A percentile compares a stretch with the other conserved stretches of the same genome.
Conservation (phyloP, 2,329 filamentous ascomycete genomes). For the Nannizziopsis arthrosporioides region DNA sequence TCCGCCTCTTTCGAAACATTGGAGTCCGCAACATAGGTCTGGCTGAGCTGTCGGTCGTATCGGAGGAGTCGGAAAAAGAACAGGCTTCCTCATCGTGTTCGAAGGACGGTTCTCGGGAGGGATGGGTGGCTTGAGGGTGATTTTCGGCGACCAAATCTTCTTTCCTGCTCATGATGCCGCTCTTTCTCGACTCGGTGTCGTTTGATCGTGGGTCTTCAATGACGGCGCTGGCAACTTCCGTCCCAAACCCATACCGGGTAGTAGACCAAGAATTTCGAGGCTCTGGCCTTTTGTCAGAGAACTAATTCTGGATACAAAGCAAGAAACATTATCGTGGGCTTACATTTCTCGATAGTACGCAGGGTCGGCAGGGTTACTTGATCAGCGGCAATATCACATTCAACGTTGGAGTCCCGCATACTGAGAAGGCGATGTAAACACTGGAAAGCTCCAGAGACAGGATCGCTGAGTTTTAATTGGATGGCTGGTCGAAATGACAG, state of each 20-base stretch:
- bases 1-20: slow-evolving; percentile 26
- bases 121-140: slow-evolving; percentile 16
- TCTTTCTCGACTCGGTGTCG: not conserved
- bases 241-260: not conserved
- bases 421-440: too few species aligned
- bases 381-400: too few species aligned
- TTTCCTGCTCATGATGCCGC: not conserved
- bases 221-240: not conserved
- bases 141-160: slow-evolving; percentile 9
- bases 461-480: too few species aligned
- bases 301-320: too few species aligned
- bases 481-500: too few species aligned
- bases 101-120: slow-evolving; percentile 17
- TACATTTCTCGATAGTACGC: too few species aligned
- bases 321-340: too few species aligned
- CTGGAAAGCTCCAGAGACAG: too few species aligned
- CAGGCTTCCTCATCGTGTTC: slow-evolving; percentile 25
- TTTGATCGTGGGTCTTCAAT: not conserved
- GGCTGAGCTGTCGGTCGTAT: slow-evolving; percentile 34
- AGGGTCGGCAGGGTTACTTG: too few species aligned
- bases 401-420: too few species aligned
- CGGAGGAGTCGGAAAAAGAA: slow-evolving; percentile 44
- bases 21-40: slow-evolving; percentile 31
- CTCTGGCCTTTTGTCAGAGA: too few species aligned
- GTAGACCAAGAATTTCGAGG: too few species aligned